Percentiles rank a stretch among this genome's conserved stretches.
Conservation (phyloP, 352 stramenopile species). For the Phytopythium ostracodes region DNA sequence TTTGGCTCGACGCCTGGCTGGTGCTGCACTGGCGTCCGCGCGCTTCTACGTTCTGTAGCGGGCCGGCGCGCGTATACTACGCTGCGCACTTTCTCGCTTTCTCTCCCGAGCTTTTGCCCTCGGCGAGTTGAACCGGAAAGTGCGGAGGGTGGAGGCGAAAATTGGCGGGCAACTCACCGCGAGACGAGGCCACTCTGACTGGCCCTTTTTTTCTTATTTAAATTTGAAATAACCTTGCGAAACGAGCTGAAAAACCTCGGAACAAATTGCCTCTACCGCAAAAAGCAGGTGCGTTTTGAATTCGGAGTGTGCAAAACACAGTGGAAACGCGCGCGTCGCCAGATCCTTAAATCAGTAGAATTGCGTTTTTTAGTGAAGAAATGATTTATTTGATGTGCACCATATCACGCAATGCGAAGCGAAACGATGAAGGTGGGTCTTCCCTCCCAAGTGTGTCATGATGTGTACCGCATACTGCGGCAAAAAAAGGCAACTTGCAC, state of each 20-base stretch:
- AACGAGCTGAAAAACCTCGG: neutral
- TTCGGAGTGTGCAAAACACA: neutral
- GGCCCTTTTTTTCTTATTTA: neutral
- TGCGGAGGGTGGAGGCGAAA: neutral
- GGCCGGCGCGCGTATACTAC: neutral
- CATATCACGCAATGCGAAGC: neutral
- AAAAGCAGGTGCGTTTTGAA: neutral
- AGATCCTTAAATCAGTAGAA: too few species aligned
- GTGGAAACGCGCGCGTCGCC: too few species aligned
- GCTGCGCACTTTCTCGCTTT: neutral
- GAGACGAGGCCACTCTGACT: neutral
- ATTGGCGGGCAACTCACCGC: neutral
- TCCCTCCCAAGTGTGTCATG: neutral
- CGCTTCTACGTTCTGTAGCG: neutral
- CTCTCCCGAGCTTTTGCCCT: neutral
- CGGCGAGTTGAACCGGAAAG: conserved; percentile 7
- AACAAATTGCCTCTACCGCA: neutral
- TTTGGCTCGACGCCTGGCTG: neutral
- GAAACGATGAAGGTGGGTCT: neutral
- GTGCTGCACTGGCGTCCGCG: neutral
- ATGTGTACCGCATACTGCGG: neutral
- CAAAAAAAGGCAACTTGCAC: neutral
- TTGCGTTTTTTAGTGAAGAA: neutral
- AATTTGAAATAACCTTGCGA: neutral
- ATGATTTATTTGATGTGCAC: neutral